Conservation (phyloP, 257 asterid genomes). For the Handroanthus guayacan region DNA sequence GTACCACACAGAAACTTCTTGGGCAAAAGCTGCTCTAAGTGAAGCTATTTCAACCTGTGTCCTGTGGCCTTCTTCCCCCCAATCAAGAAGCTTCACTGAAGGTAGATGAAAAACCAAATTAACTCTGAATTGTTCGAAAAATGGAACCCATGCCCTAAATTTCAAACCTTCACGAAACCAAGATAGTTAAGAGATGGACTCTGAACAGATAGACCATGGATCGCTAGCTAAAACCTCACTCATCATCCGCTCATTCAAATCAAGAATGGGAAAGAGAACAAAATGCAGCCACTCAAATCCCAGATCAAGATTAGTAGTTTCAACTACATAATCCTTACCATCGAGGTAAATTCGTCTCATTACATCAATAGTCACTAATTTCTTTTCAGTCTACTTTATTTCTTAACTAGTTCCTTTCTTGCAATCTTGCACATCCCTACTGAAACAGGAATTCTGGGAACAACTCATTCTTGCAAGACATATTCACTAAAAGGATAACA, state of each 20-base stretch:
- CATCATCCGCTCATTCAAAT: background rate
- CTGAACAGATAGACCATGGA: no score
- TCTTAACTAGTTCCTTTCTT: background rate
- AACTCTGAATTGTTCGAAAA: background rate
- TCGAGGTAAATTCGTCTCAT: background rate
- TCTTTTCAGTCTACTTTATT: background rate
- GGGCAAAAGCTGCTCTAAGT: constrained; percentile 73
- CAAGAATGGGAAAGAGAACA: background rate
- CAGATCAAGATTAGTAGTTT: background rate
- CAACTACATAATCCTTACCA: background rate
- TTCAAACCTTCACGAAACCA: background rate
- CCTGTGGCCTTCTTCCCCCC: constrained; percentile 92
- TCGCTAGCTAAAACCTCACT: no score
- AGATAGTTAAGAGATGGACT: no score
- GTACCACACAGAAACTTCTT: constrained; percentile 94
- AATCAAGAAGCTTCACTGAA: constrained; percentile 84
- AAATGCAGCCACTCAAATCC: background rate
- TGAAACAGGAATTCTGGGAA: background rate
- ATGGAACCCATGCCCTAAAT: background rate
- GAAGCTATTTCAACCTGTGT: constrained; percentile 66
- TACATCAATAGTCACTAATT: background rate
- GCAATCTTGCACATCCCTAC: no score
- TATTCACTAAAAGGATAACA: background rate
- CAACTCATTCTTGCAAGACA: constrained; percentile 1
- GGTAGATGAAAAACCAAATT: background rate